Evolutionary conservation across 768 basidiomycete genomes (phyloP), one percentile per base, ranked within the genome.

Genomic region (Serendipita vermifera): DNA sequence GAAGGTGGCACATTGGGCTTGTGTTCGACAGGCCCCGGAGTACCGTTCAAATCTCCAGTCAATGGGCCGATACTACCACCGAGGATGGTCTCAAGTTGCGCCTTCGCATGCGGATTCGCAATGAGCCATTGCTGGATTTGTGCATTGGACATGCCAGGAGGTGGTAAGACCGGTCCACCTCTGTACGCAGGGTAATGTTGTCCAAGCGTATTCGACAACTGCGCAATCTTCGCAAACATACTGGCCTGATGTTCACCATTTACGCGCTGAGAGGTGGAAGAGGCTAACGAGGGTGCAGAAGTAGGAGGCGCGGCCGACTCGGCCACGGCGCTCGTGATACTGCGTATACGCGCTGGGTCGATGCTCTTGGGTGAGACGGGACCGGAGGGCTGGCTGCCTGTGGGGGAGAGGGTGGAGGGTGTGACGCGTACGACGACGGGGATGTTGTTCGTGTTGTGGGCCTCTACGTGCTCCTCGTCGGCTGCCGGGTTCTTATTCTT

Each of bases 1-100:
- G 84, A 87, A 22, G 85, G 87, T 27, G 86, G 87, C 60, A 90
- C 72, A 67, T 87, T 81, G n/a, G n/a, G n/a, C n/a, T n/a, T n/a
- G n/a, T n/a, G 17, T 20, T 7, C 0, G 26, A 6, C 0, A 41
- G 17, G 9, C 27, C 39, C 39, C 5, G 15, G 15, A 9, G 39
- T n/a, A 41, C 15, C 27, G 7, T 41, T 26, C 17, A 9, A 20
- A 7, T 26, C 39, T 41, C 39, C 39, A 9, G 39, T 17, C 0
- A 17, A 20, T 26, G 39, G 17, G 26, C 6, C 27, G 17, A 9
- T 26, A n/a, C 39, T 41, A 17, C 39, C 39, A n/a, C 88, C 87
- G 38, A 90, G 87, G 17, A 89, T 70, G 63, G 86, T 88, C 9
- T 85, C 83, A 57, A 90, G 69, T 57, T 89, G 86, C 1, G 86